phyloP scores from a whole-genome alignment of 2,329 filamentous ascomycete species.

The Diplodia corticola region DNA sequence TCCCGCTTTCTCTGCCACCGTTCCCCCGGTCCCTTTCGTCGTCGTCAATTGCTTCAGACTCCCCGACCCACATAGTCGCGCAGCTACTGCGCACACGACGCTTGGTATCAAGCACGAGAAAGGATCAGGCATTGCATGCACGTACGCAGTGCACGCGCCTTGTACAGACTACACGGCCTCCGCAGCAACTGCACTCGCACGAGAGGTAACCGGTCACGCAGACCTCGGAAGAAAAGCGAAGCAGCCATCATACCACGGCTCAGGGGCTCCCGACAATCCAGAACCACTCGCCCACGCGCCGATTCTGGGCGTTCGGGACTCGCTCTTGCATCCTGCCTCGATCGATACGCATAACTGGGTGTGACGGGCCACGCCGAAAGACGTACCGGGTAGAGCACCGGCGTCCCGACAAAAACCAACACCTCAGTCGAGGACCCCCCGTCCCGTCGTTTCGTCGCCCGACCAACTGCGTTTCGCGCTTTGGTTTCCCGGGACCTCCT shows the following conservation, averaged over 20 bases:
- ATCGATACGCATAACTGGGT: background rate
- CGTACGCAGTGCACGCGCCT: background rate
- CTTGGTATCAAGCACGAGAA: constrained; percentile 13
- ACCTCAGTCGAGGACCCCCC: background rate
- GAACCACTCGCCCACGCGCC: background rate
- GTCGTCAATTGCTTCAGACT: background rate
- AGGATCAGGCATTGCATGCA: background rate
- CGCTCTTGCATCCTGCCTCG: background rate
- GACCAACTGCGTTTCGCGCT: background rate
- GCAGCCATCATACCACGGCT: background rate
- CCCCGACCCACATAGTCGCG: constrained; percentile 13
- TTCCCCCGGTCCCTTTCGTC: background rate
- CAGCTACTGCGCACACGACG: background rate
- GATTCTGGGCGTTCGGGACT: background rate
- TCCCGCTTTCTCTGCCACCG: background rate
- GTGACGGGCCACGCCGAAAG: background rate
- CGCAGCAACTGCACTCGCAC: background rate
- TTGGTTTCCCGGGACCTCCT: background rate
- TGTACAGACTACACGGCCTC: background rate
- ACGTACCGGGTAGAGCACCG: background rate
- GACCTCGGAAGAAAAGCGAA: background rate
- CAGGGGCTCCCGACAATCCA: background rate
- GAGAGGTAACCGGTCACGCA: background rate
- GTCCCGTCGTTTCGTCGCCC: background rate
- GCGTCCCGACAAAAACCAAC: background rate